Conservation (phyloP, 345 rosid species). For the Eucalyptus viminalis region DNA sequence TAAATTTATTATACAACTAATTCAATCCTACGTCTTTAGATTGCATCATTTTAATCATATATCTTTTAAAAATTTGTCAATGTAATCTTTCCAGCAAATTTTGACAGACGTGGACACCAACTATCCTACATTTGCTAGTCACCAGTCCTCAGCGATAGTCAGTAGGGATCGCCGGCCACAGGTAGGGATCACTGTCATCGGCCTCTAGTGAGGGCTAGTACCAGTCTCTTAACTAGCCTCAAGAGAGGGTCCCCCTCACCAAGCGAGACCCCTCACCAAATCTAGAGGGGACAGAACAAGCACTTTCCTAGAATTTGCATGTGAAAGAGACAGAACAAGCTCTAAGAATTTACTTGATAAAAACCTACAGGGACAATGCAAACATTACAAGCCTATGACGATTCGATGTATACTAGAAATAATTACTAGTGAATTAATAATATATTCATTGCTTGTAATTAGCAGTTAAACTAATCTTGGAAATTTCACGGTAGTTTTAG, state of each 20-base stretch:
- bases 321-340: no score
- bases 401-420: background rate
- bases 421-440: background rate
- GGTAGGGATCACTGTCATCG: fast-evolving
- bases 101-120: background rate
- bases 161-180: background rate
- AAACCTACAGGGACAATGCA: background rate
- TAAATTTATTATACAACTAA: no score
- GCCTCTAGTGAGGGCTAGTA: background rate
- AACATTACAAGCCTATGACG: background rate
- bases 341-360: background rate
- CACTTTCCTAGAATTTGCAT: no score
- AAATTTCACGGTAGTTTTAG: background rate
- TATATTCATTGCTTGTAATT: background rate
- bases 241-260: background rate
- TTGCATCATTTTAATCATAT: background rate
- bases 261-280: background rate
- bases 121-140: background rate
- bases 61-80: background rate
- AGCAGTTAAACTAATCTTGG: background rate
- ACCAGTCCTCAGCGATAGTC: fast-evolving
- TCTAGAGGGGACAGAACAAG: background rate
- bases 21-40: background rate
- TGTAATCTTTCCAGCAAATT: background rate
- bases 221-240: background rate